Percentiles rank a stretch among this genome's conserved stretches.
Conservation (phyloP, 2,329 filamentous ascomycete genomes). For the Aspergillus oerlinghausenensis region DNA sequence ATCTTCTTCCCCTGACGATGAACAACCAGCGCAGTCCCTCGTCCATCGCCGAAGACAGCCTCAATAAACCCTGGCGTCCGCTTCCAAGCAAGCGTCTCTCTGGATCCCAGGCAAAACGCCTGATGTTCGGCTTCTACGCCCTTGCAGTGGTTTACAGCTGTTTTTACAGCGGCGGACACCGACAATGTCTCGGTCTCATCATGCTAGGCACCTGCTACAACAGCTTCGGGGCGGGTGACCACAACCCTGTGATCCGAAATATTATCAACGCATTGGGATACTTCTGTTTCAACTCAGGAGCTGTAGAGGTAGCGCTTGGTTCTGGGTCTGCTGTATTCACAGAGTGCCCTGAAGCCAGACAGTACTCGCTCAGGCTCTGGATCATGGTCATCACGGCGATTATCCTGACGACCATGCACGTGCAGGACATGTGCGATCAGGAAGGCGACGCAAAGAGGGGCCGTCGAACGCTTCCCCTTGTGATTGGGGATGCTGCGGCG, state of each 20-base stretch:
- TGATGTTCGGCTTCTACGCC: conserved; percentile 10
- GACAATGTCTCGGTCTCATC: background rate
- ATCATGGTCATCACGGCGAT: conserved; percentile 14
- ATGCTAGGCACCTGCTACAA: background rate
- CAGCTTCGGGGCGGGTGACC: background rate
- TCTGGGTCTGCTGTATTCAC: background rate
- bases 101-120: conserved; percentile 4
- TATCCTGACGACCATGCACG: conserved; percentile 34
- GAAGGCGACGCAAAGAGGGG: conserved; percentile 22
- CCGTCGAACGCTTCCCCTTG: conserved; percentile 14
- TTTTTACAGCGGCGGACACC: conserved; percentile 2
- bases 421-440: conserved; percentile 36
- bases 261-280: background rate
- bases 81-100: conserved; percentile 24
- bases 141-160: background rate
- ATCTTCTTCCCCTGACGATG: conserved; percentile 32
- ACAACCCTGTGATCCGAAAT: background rate
- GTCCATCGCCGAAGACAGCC: conserved; percentile 33
- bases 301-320: background rate
- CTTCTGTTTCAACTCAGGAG: background rate
- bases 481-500: background rate
- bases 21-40: conserved; percentile 35
- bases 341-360: background rate
- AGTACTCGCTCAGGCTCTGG: conserved; percentile 2
- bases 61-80: conserved; percentile 40